Percentiles rank a stretch among this genome's conserved stretches.
phyloP scores from a whole-genome alignment of 2,329 filamentous ascomycete species.

The Pseudogymnoascus sp. region DNA sequence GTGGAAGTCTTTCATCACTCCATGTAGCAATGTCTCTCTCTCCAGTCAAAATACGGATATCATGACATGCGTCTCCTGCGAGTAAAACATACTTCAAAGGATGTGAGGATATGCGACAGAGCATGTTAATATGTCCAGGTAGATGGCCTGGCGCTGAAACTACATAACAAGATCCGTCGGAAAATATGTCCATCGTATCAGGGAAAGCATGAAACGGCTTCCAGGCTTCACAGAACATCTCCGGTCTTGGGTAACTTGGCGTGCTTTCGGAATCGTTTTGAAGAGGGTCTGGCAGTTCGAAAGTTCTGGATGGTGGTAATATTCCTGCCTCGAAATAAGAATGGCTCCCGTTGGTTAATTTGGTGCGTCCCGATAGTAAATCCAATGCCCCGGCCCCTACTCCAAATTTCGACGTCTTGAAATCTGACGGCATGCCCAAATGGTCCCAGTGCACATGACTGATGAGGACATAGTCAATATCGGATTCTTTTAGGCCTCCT shows the following conservation, averaged over 20 bases:
- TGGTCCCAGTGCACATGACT: slow-evolving; percentile 54
- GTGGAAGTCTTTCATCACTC: too few species aligned
- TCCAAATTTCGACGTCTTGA: slow-evolving; percentile 38
- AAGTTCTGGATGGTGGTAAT: too few species aligned
- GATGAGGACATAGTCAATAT: slow-evolving; percentile 30
- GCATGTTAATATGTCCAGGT: slow-evolving; percentile 43
- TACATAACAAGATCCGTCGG: slow-evolving; percentile 40
- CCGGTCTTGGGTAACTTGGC: too few species aligned
- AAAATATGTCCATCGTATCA: slow-evolving; percentile 23
- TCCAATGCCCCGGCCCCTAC: too few species aligned
- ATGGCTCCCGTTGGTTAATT: too few species aligned
- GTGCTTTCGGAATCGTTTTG: too few species aligned
- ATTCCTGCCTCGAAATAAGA: too few species aligned
- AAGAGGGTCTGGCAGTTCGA: too few species aligned
- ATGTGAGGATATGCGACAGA: slow-evolving; percentile 31
- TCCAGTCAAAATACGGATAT: slow-evolving; percentile 41
- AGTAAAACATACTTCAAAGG: slow-evolving; percentile 40
- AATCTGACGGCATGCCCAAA: slow-evolving; percentile 46
- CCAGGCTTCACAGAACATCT: too few species aligned
- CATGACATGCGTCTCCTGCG: slow-evolving; percentile 48
- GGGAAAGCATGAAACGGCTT: too few species aligned
- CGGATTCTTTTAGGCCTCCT: slow-evolving; percentile 29
- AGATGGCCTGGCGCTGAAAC: slow-evolving; percentile 46
- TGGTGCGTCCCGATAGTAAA: too few species aligned
- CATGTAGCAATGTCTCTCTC: slow-evolving; percentile 38